Evolutionary conservation across 441 rosid genomes (phyloP), one percentile per base, ranked within the genome.

Genomic region (Syzygium syzygioides): DNA sequence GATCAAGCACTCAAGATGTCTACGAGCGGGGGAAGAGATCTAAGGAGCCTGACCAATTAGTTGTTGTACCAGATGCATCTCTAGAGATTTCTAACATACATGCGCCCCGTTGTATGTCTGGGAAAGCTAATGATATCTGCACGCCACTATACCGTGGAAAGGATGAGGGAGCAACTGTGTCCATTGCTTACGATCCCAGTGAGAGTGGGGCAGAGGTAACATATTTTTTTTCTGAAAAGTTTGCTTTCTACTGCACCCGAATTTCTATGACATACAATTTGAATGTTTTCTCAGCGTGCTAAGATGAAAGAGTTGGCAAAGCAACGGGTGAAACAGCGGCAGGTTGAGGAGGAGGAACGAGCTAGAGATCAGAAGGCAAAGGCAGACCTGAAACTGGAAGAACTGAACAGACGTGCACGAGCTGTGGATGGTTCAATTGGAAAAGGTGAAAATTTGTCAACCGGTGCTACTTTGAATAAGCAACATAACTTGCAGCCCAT

Each of bases 311-410:
- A 96, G 91, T 91, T 93, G 87, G 98, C 98, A 86, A 93, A 91
- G 92, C 95, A 95, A 90, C 95, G 97, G 89, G 92, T 89, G 87
- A 95, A 93, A 88, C 97, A 95, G 88, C 92, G 94, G 54, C 94
- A 96, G 88, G 92, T 93, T 87, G 99, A 96, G 93, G 99, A 96
- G 92, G 99, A 97, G 91, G 99, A 97, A 89, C 92, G 98, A 86
- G 93, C 90, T 53, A 97, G 94, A 92, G 97, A 94, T 32, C 98
- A 96, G 94, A 96, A 92, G 92, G 98, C 98, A 88, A 97, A 94
- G 95, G 97, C 99, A 86, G 91, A 90, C 85, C 97, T 96, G 86
- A 97, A 96, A 93, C 89, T 95, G 89, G 96, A 94, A 90, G 99
- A 95, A 93, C 90, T 97, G 94, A 92, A 97, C 93, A 95, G 95